A percentile compares a stretch with the other conserved stretches of the same genome.
Evolutionary conservation across 108 stramenopile species (phyloP).

Genomic region (Thalassiosira profunda): DNA sequence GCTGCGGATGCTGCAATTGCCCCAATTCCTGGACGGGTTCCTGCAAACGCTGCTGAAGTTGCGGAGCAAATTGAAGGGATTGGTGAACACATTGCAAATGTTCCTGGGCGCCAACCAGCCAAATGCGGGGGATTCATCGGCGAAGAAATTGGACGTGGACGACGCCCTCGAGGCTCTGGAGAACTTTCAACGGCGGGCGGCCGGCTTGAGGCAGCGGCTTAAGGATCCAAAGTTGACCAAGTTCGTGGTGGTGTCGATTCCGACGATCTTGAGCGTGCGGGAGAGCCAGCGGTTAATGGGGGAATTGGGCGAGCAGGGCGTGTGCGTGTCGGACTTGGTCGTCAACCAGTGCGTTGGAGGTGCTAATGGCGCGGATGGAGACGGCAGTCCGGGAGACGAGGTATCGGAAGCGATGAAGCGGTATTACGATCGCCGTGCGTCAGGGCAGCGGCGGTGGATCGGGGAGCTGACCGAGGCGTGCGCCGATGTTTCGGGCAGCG

Average conservation of each 20-base stretch:
- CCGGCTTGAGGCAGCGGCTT: slow-evolving; percentile 48
- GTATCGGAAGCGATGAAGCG: slow-evolving; percentile 54
- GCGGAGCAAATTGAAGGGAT: slow-evolving; percentile 71
- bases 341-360: slow-evolving; percentile 85
- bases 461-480: slow-evolving; percentile 63
- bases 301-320: slow-evolving; percentile 70
- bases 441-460: slow-evolving; percentile 81
- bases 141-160: slow-evolving; percentile 68
- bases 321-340: slow-evolving; percentile 78
- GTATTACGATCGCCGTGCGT: slow-evolving; percentile 78
- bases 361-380: slow-evolving; percentile 13
- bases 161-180: slow-evolving; percentile 73
- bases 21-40: slow-evolving; percentile 88
- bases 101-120: slow-evolving; percentile 67
- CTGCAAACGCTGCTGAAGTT: slow-evolving; percentile 80
- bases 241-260: slow-evolving; percentile 94
- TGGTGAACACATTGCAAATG: slow-evolving; percentile 72
- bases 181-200: slow-evolving; percentile 70
- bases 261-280: slow-evolving; percentile 83
- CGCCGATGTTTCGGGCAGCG: slow-evolving; percentile 66
- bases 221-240: slow-evolving; percentile 57
- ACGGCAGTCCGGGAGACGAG: not conserved
- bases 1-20: slow-evolving; percentile 85
- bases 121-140: not conserved
- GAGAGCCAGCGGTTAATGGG: slow-evolving; percentile 82